Conservation (phyloP, 345 rosid species). For the Erysimum cheiranthoides region DNA sequence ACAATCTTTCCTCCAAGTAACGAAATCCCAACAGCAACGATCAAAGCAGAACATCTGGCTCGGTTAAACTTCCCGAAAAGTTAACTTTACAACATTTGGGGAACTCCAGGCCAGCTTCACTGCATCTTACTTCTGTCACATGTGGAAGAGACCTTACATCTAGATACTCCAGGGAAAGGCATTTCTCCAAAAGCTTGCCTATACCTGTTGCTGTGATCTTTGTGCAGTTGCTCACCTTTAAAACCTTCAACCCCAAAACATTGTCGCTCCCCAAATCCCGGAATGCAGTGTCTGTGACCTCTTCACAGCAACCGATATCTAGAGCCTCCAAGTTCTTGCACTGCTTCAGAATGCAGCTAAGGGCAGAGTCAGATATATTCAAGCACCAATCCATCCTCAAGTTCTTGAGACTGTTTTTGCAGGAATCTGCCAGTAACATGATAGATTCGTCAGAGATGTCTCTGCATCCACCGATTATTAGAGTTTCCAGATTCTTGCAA, state of each 20-base stretch:
- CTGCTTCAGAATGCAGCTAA: slow-evolving; percentile 63
- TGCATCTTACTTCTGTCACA: slow-evolving; percentile 72
- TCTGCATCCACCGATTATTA: slow-evolving; percentile 81
- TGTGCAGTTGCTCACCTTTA: slow-evolving; percentile 79
- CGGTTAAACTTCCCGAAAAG: slow-evolving; percentile 67
- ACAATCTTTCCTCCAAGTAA: slow-evolving; percentile 21
- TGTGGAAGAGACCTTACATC: slow-evolving; percentile 89
- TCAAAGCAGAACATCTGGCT: slow-evolving; percentile 66
- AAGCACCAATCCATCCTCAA: slow-evolving; percentile 96
- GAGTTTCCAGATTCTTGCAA: slow-evolving; percentile 77
- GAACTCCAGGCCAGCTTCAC: slow-evolving; percentile 79
- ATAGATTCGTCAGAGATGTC: slow-evolving; percentile 70
- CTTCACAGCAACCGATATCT: slow-evolving; percentile 89
- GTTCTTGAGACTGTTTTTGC: slow-evolving; percentile 68
- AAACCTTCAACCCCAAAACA: slow-evolving; percentile 62
- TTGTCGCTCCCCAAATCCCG: slow-evolving; percentile 49
- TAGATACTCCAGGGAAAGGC: slow-evolving; percentile 67
- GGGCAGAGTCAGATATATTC: slow-evolving; percentile 72
- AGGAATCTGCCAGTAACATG: slow-evolving; percentile 64
- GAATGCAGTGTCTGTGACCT: slow-evolving; percentile 77
- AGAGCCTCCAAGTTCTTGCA: slow-evolving; percentile 86
- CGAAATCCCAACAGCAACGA: slow-evolving; percentile 14
- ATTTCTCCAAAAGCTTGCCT: slow-evolving; percentile 69
- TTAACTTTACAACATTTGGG: slow-evolving; percentile 81
- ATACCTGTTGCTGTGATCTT: slow-evolving; percentile 74